Evolutionary conservation across 768 basidiomycete species (phyloP), one percentile per base, ranked within the genome.

Genomic region (Boletus sensibilis): DNA sequence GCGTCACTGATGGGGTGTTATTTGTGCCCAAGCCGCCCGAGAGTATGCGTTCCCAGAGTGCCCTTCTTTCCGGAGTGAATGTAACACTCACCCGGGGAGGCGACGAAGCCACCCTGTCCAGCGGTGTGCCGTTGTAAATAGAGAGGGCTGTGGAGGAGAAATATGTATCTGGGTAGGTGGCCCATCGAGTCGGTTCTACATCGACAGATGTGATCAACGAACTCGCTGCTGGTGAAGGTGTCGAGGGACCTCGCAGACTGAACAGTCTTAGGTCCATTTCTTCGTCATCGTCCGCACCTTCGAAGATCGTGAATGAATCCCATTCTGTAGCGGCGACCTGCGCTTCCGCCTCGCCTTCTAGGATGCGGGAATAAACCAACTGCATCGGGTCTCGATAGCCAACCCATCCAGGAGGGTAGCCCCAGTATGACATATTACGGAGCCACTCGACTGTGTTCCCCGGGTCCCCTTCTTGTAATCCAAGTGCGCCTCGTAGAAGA

Each of bases 321-420:
- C 47, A 29, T 47, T 46, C 60, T 16, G 42, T 2, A 20, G 39
- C 13, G 37, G 16, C 2, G 18, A 13, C 33, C 5, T 49, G 50
- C 20, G 9, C 51, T 27, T 55, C 53, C 18, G 5, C 21, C 14
- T 50, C 51, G 42, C 76, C 77, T 55, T 70, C 67, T 64, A 78
- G 64, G 37, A 91, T 86, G 27, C 77, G 75, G 37, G 69, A 68
- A 55, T 73, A 73, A 49, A 85, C 76, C 48, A 68, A 63, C 23
- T 82, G 75, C 53, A 76, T 77, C 8, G 89, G 90, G 65, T 91
- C 83, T 48, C 51, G 60, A 12, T 59, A 58, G 46, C 74, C 68
- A 21, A 79, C 65, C 87, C 88, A 92, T 0, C 90, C 90, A 14
- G 76, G 79, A n/a, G 90, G 90, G 65, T 90, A 92, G 0, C 90